Evolutionary conservation across 345 rosid species (phyloP).

Genomic region (Dimocarpus longan): DNA sequence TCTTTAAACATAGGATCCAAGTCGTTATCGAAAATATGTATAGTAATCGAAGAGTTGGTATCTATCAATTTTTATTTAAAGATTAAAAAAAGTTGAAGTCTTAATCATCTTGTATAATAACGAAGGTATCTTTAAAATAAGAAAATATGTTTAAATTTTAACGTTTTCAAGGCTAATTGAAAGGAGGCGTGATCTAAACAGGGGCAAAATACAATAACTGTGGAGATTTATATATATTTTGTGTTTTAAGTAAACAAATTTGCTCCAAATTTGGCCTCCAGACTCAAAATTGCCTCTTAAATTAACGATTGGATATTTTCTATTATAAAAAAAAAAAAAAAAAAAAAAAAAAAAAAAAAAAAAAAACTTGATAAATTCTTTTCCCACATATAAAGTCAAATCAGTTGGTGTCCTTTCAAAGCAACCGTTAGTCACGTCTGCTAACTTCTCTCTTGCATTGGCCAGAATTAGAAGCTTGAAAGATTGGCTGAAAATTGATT

Average conservation of each 20-base stretch:
- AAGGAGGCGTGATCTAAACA: neutral
- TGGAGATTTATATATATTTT: too few species aligned
- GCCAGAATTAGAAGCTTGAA: neutral
- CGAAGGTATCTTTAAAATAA: neutral
- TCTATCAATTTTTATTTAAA: neutral
- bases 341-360: too few species aligned
- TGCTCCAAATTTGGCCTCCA: neutral
- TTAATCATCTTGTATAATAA: too few species aligned
- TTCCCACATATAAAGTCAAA: neutral
- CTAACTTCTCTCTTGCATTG: neutral
- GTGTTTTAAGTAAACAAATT: too few species aligned
- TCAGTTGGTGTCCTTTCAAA: neutral
- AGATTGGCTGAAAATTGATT: neutral
- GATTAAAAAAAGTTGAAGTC: too few species aligned
- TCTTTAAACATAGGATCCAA: too few species aligned
- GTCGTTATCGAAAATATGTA: too few species aligned
- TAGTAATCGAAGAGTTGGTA: neutral
- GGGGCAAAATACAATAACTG: neutral
- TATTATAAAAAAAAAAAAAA: too few species aligned
- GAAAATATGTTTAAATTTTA: neutral
- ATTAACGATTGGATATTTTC: too few species aligned
- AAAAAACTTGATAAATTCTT: neutral
- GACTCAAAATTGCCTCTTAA: neutral
- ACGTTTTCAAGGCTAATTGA: neutral
- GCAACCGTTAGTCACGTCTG: neutral